phyloP scores from a whole-genome alignment of 805 yeast species.

The Kuraishia piskuri region DNA sequence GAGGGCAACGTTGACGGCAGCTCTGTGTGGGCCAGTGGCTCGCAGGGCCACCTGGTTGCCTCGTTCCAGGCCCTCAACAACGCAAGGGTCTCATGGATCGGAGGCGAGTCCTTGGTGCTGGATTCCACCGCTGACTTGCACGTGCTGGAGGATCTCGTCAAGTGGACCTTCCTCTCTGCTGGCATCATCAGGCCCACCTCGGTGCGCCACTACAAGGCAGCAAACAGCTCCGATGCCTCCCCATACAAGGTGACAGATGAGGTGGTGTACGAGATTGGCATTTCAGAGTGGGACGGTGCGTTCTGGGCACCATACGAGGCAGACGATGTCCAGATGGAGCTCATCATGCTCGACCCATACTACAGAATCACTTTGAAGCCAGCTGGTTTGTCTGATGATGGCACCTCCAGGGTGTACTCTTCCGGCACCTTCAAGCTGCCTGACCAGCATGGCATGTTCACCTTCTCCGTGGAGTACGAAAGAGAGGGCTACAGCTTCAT shows the following conservation, averaged over 20 bases:
- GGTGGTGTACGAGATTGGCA: conserved; percentile 44
- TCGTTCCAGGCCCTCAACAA: conserved; percentile 75
- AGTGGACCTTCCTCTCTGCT: conserved; percentile 71
- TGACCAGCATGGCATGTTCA: conserved; percentile 95
- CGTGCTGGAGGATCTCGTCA: conserved; percentile 23
- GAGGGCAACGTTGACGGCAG: conserved; percentile 28
- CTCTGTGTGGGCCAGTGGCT: conserved; percentile 69
- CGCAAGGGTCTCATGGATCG: conserved; percentile 77
- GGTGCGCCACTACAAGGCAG: conserved; percentile 45
- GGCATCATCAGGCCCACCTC: conserved; percentile 50
- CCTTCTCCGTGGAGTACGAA: conserved; percentile 70
- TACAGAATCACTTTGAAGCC: conserved; percentile 63
- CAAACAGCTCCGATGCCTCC: conserved; percentile 30
- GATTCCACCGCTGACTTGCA: conserved; percentile 21
- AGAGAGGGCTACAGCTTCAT: conserved; percentile 70
- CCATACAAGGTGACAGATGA: conserved; percentile 71
- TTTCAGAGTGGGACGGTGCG: conserved; percentile 36
- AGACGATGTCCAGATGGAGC: conserved; percentile 70
- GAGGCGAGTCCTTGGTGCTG: conserved; percentile 49
- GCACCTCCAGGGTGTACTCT: conserved; percentile 39
- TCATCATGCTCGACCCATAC: conserved; percentile 91
- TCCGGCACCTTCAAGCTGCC: conserved; percentile 62
- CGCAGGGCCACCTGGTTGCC: conserved; percentile 67
- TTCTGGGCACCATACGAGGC: conserved; percentile 63
- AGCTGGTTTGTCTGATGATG: conserved; percentile 25